Percentiles rank a stretch among this genome's conserved stretches.
Evolutionary conservation across 352 stramenopile genomes (phyloP).

Genomic region (Globisporangium sylvaticum): DNA sequence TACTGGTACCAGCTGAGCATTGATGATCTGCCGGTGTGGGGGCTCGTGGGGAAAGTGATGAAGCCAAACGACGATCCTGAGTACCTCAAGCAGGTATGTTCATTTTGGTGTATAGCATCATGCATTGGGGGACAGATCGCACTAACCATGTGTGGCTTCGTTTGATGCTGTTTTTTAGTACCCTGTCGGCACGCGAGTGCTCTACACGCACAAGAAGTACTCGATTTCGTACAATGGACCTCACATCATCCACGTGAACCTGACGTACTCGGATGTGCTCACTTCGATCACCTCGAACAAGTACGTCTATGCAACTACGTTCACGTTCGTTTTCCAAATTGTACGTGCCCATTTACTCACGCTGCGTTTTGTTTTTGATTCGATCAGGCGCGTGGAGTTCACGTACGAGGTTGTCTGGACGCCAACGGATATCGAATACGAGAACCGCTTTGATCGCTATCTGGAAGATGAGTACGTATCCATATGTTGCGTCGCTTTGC

Average conservation of each 20-base stretch:
- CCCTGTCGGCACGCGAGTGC: constrained; percentile 71
- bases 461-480: constrained; percentile 92
- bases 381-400: constrained; percentile 84
- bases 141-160: neutral
- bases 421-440: constrained; percentile 90
- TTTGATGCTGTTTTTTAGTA: constrained; percentile 27
- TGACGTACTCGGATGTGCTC: constrained; percentile 91
- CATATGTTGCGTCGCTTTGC: neutral
- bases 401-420: constrained; percentile 93
- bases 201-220: constrained; percentile 97
- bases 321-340: neutral
- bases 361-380: neutral
- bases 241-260: constrained; percentile 97
- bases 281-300: constrained; percentile 85
- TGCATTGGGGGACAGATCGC: neutral
- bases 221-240: constrained; percentile 96
- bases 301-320: constrained; percentile 18
- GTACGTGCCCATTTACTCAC: neutral
- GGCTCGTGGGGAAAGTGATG: constrained; percentile 97
- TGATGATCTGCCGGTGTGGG: constrained; percentile 98
- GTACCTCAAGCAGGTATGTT: constrained; percentile 62
- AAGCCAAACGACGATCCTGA: constrained; percentile 83
- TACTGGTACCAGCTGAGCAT: constrained; percentile 99
- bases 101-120: neutral
- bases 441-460: constrained; percentile 96